phyloP scores from a whole-genome alignment of 805 yeast species.

The Debaryomyces tyrocola region DNA sequence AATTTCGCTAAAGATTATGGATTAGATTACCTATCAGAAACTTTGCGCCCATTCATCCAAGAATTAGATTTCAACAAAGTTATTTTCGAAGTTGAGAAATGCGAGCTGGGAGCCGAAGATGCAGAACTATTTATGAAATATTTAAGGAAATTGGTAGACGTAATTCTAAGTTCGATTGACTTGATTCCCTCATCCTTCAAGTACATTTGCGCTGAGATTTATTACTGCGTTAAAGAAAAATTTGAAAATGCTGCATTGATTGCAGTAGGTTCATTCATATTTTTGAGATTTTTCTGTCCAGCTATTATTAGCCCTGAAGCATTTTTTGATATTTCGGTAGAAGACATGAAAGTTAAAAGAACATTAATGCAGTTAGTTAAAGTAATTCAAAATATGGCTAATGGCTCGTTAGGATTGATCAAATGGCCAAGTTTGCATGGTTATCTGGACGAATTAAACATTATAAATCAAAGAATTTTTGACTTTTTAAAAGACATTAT shows the following conservation, averaged over 20 bases:
- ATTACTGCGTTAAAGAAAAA: conserved; percentile 53
- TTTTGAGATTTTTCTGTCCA: conserved; percentile 84
- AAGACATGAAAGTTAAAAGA: conserved; percentile 49
- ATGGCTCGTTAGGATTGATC: conserved; percentile 65
- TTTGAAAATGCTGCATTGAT: conserved; percentile 60
- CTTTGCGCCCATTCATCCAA: conserved; percentile 57
- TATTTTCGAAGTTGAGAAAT: conserved; percentile 65
- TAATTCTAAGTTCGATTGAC: conserved; percentile 55
- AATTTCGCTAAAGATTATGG: conserved; percentile 72
- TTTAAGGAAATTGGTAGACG: conserved; percentile 55
- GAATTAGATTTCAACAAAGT: conserved; percentile 50
- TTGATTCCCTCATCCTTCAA: conserved; percentile 70
- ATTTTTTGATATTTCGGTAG: conserved; percentile 30
- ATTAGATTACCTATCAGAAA: conserved; percentile 49
- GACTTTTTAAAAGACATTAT: conserved; percentile 24
- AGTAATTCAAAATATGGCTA: conserved; percentile 82
- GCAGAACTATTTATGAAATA: conserved; percentile 54
- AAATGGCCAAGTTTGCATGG: conserved; percentile 60
- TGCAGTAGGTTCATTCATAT: conserved; percentile 85
- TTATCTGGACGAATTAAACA: conserved; percentile 38
- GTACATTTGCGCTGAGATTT: conserved; percentile 67
- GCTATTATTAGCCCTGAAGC: conserved; percentile 88
- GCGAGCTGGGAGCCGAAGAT: conserved; percentile 29
- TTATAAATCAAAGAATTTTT: conserved; percentile 26
- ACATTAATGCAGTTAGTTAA: conserved; percentile 78